Evolutionary conservation across 2,329 filamentous ascomycete species (phyloP).

Genomic region (Apiospora hydei): DNA sequence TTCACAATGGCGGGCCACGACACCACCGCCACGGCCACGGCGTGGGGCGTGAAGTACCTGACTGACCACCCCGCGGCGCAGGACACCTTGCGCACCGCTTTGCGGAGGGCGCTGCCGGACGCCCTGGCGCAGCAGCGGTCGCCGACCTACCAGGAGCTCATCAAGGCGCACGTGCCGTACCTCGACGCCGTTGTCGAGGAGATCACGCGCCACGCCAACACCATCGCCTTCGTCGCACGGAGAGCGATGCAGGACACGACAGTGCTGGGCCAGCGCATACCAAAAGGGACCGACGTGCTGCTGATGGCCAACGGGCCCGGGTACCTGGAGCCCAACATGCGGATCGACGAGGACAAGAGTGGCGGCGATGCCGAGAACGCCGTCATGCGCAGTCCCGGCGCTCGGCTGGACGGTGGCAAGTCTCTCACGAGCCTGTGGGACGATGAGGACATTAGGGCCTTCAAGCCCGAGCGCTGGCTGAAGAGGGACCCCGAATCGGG

Average conservation of each 20-base stretch:
- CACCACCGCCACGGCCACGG: conserved; percentile 11
- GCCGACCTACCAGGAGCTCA: conserved; percentile 31
- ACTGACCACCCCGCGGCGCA: conserved; percentile 24
- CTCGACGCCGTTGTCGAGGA: conserved; percentile 34
- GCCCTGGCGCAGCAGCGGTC: conserved; percentile 23
- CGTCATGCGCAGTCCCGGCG: neutral
- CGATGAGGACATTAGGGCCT: neutral
- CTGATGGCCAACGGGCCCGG: conserved; percentile 34
- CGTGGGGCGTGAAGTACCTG: conserved; percentile 24
- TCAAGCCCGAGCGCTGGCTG: neutral
- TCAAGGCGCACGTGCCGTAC: conserved; percentile 28
- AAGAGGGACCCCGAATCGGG: neutral
- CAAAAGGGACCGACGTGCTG: conserved; percentile 45
- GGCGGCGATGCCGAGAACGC: conserved; percentile 29
- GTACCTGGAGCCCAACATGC: conserved; percentile 33
- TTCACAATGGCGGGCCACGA: conserved; percentile 25
- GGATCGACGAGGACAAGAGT: conserved; percentile 28
- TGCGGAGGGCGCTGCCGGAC: conserved; percentile 19
- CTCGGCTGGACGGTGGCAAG: neutral
- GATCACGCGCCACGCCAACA: conserved; percentile 23
- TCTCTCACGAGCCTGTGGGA: neutral
- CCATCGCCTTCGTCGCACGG: conserved; percentile 26
- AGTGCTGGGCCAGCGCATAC: conserved; percentile 44
- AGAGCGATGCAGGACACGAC: conserved; percentile 36
- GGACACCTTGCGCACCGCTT: conserved; percentile 27